Percentiles rank a stretch among this genome's conserved stretches.
Evolutionary conservation across 148 eudicot species (phyloP).

Genomic region (Silene uniflora): DNA sequence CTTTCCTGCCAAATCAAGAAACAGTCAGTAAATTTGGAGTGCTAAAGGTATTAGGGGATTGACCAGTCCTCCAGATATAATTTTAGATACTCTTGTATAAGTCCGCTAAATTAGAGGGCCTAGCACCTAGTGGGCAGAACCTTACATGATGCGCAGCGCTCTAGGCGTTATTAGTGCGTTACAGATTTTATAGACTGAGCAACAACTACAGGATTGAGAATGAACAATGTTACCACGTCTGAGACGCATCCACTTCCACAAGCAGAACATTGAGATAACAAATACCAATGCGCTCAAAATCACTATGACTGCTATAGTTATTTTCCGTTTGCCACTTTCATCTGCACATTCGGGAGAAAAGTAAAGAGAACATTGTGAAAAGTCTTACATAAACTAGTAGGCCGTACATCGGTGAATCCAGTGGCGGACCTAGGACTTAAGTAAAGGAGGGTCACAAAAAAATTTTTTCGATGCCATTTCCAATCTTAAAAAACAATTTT

Average conservation of each 20-base stretch:
- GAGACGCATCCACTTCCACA: slow-evolving; percentile 27
- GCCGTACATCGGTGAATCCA: not conserved
- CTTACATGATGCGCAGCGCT: too few relatives aligned
- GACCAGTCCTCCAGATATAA: too few relatives aligned
- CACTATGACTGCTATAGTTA: slow-evolving; percentile 22
- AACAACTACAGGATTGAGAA: too few relatives aligned
- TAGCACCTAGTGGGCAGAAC: too few relatives aligned
- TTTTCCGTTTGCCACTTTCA: slow-evolving; percentile 11
- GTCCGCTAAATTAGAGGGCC: too few relatives aligned
- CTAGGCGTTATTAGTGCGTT: too few relatives aligned
- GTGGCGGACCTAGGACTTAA: too few relatives aligned
- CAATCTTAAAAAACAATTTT: too few relatives aligned
- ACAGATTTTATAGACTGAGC: not conserved
- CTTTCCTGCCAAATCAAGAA: not conserved
- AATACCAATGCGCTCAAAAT: slow-evolving; percentile 7
- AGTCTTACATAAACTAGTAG: not conserved
- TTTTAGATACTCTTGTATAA: too few relatives aligned
- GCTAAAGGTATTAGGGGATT: too few relatives aligned
- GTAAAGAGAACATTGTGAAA: slow-evolving; percentile 4
- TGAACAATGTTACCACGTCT: not conserved
- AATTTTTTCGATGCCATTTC: too few relatives aligned
- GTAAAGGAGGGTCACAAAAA: too few relatives aligned
- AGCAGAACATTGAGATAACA: slow-evolving; percentile 13
- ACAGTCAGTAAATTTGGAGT: slow-evolving; percentile 29
- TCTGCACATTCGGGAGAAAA: slow-evolving; percentile 25